Base-by-base conservation (phyloP, 805 yeast genomes). In the Priceomyces fermenticarens region DNA sequence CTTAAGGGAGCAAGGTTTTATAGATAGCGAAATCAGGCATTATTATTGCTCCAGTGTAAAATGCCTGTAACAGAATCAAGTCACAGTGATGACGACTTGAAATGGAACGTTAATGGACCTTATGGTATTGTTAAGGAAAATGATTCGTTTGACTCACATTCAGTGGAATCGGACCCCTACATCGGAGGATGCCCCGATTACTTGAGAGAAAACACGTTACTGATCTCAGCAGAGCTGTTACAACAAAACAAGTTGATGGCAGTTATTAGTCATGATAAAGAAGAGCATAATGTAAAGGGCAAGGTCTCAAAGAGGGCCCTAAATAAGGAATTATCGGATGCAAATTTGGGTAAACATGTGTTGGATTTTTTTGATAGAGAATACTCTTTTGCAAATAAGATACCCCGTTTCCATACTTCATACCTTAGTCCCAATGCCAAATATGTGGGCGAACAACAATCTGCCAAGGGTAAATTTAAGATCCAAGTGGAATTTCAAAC, bases 371-470 rank as follows among this genome's bases (percentile, higher is more conserved):
- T 39, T 17, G 32, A 35, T 25, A 12, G 32, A 14, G 29, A 20
- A 7, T 26, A 23, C n/a, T 12, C 35, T 8, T 12, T 23, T 7
- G n/a, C 23, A n/a, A 40, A 37, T 15, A 44, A 37, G 29, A 37
- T 46, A 4, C 59, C 59, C 0, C 54, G 58, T 15, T 55, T 79
- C 72, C 10, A 67, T 76, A 39, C 54, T 44, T 40, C 57, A 3
- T 77, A 75, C 40, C 63, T 86, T 13, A 74, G 77, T 41, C 83
- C 89, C 2, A 82, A 85, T 35, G 70, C 86, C 17, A 63, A 54
- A 29, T 86, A 81, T 49, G 55, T 69, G 7, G 95, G 95, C 2
- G 74, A 80, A 15, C 95, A 86, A 53, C 84, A 80, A 53, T 78
- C 87, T 9, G 88, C 85, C 0, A 64, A 75, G 44, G 72, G 79